phyloP scores from a whole-genome alignment of 768 basidiomycete genomes.

The Pleurotus platypus region DNA sequence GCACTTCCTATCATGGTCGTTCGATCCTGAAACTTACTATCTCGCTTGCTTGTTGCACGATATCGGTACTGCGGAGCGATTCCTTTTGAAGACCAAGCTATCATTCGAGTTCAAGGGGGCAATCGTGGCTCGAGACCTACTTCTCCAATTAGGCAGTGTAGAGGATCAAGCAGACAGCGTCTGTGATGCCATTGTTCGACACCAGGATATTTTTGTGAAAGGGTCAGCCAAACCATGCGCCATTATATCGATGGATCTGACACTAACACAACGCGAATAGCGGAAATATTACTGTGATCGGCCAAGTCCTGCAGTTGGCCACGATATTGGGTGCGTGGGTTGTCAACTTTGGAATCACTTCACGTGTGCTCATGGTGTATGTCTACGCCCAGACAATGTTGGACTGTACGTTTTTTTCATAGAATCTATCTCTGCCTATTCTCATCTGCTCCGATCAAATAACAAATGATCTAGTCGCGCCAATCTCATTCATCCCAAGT shows the following conservation, averaged over 20 bases:
- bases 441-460: constrained; percentile 8
- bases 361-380: constrained; percentile 5
- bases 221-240: constrained; percentile 23
- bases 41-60: constrained; percentile 50
- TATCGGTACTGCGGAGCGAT: constrained; percentile 46
- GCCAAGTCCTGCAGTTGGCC: constrained; percentile 46
- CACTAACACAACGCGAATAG: constrained; percentile 18
- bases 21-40: constrained; percentile 43
- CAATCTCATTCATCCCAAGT: constrained; percentile 34
- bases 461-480: constrained; percentile 29
- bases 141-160: constrained; percentile 35
- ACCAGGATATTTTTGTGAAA: constrained; percentile 44
- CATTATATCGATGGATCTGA: neutral
- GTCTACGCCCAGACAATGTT: constrained; percentile 32
- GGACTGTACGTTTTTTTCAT: constrained; percentile 32
- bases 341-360: neutral
- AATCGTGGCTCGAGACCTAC: constrained; percentile 46
- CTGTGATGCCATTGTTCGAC: constrained; percentile 47
- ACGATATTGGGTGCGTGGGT: constrained; percentile 38
- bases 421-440: neutral
- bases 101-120: constrained; percentile 56
- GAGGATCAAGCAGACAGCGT: constrained; percentile 51
- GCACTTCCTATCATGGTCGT: constrained; percentile 46
- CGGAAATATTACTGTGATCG: constrained; percentile 47
- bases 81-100: constrained; percentile 48